A percentile compares a stretch with the other conserved stretches of the same genome.
phyloP scores from a whole-genome alignment of 768 basidiomycete genomes.

The Rossbeevera mucosa region DNA sequence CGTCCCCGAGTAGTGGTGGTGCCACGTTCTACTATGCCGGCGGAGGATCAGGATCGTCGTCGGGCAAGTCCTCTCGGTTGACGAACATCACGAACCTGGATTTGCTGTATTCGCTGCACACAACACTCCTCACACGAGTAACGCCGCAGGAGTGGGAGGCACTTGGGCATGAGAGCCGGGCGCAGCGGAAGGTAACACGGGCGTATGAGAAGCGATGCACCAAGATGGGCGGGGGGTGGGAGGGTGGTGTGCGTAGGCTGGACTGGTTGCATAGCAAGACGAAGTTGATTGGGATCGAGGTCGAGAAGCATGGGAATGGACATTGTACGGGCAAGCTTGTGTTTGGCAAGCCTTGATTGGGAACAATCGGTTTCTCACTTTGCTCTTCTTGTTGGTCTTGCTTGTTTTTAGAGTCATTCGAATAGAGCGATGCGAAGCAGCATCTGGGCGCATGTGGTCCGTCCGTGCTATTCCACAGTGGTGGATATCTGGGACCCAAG shows the following conservation, averaged over 20 bases:
- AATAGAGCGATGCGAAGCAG: neutral
- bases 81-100: constrained; percentile 56
- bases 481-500: neutral
- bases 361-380: neutral
- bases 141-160: constrained; percentile 63
- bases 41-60: constrained; percentile 11
- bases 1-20: constrained; percentile 19
- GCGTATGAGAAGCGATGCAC: constrained; percentile 63
- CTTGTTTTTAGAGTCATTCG: neutral
- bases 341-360: constrained; percentile 39
- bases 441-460: neutral
- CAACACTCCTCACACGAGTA: constrained; percentile 50
- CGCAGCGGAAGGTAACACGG: constrained; percentile 53
- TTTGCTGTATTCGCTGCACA: constrained; percentile 56
- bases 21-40: constrained; percentile 23
- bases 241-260: constrained; percentile 60
- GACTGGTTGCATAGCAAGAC: constrained; percentile 66
- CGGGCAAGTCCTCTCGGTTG: constrained; percentile 19
- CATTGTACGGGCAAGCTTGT: constrained; percentile 44
- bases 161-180: constrained; percentile 50
- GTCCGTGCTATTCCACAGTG: neutral
- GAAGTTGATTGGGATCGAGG: constrained; percentile 55
- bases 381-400: neutral
- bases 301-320: constrained; percentile 42
- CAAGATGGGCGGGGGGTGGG: constrained; percentile 64